Percentiles rank a stretch among this genome's conserved stretches.
These are phyloP conservation scores for Botrytis galanthina DNA, from an alignment of 2,329 filamentous ascomycete species.

Conservation along the genomic window DNA sequence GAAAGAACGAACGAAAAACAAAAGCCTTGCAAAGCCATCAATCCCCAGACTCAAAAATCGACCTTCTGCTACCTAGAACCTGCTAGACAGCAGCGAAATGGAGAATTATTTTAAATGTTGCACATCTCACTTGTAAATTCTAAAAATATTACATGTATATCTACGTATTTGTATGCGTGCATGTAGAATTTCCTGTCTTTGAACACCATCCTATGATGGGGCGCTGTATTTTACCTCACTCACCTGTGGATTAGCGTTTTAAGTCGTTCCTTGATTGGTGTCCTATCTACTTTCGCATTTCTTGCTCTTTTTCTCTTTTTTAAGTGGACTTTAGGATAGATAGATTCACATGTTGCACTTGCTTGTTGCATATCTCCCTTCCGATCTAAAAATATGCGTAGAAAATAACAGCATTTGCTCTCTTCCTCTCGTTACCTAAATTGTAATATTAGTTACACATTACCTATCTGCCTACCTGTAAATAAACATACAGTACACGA, in stretches of 20 bases:
- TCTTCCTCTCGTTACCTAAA: background rate
- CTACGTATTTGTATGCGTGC: background rate
- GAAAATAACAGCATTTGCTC: background rate
- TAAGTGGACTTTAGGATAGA: too few relatives aligned
- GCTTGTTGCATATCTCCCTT: too few relatives aligned
- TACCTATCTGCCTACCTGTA: too few relatives aligned
- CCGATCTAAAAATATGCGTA: background rate
- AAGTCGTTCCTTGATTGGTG: background rate
- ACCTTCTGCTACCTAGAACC: background rate
- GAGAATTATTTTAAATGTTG: background rate
- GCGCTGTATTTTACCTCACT: background rate
- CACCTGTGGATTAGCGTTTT: background rate
- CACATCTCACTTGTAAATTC: background rate
- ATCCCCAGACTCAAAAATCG: background rate
- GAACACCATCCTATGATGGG: background rate
- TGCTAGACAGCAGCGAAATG: background rate
- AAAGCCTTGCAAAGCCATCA: background rate
- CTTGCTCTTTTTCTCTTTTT: too few relatives aligned
- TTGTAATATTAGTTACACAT: background rate
- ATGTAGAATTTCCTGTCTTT: background rate
- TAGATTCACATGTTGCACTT: too few relatives aligned
- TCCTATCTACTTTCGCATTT: background rate
- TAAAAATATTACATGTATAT: background rate
- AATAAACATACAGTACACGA: background rate
- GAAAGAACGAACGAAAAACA: background rate